Base-by-base conservation (phyloP, 805 yeast species). In the Kurtzmaniella cleridarum region DNA sequence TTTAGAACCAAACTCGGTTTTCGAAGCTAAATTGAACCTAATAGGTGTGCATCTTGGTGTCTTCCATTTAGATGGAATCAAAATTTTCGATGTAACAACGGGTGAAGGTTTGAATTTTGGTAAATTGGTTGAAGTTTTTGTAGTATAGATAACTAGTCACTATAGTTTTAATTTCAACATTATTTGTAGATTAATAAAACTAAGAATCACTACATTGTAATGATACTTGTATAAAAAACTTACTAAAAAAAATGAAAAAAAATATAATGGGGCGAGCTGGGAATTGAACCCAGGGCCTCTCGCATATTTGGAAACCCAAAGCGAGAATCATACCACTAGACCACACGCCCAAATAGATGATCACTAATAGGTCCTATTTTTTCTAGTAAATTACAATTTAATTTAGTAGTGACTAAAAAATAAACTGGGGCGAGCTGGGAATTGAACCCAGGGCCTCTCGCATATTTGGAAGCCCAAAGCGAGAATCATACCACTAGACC, bases 61-160 rank as follows among this genome's bases (percentile, higher is more conserved):
- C 6, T 79, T 73, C 53, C 74, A 76, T 32, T 59, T 86, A 15
- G 78, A 74, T 39, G 88, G 85, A 2, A 70, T 83, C n/a, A 74
- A 74, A 41, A 65, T 86, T 11, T 70, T 79, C 34, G 95, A 85
- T 50, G 62, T 78, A 9, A 51, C 55, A 28, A 71, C 79, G 14
- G 87, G 90, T 3, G 90, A 84, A 41, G 73, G 78, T 1, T 69
- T 79, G 45, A 89, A 79, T 44, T 81, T 85, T 53, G 89, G 88
- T 1, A 73, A 76, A 41, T 60, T 84, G 38, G 64, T 85, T 28
- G 89, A 84, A 49, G 84, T 85, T 2, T 71, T 79, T 40, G 87
- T 84, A 7, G 62, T 62, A 31, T 60, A 48, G 42, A 14, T 12
- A 17, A 17, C 13, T 14, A 29, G 20, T 11, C 12, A 20, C 5